These are phyloP conservation scores for Ploettnerulaceae sp. DNA, from an alignment of 2,329 filamentous ascomycete genomes.

Conservation along the genomic window DNA sequence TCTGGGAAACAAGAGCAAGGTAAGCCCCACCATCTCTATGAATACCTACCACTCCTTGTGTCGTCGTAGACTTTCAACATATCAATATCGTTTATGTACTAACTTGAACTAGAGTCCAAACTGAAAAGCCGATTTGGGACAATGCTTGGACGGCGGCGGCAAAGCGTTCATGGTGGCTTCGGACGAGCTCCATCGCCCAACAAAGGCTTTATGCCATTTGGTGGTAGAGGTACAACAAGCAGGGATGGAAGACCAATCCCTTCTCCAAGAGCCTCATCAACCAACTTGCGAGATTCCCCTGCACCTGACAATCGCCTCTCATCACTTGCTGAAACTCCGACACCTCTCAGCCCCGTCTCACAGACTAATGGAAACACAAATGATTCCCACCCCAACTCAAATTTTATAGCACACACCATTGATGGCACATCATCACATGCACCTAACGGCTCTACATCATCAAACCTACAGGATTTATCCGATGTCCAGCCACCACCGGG, in stretches of 20 bases:
- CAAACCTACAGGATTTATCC: constrained; percentile 40
- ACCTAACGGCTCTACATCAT: constrained; percentile 44
- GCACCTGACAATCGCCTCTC: constrained; percentile 44
- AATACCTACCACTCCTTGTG: not conserved
- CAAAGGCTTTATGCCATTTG: constrained; percentile 49
- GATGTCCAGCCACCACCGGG: constrained; percentile 49
- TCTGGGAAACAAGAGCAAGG: constrained; percentile 18
- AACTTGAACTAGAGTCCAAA: constrained; percentile 45
- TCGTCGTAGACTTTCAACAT: constrained; percentile 7
- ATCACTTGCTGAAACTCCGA: constrained; percentile 53
- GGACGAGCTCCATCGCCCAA: constrained; percentile 51
- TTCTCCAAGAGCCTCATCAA: constrained; percentile 55
- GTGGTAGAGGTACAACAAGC: constrained; percentile 51
- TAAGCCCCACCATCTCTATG: not conserved
- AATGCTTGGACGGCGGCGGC: constrained; percentile 60
- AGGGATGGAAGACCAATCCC: constrained; percentile 49
- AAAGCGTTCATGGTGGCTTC: constrained; percentile 61
- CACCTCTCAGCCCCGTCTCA: constrained; percentile 27
- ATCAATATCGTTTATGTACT: constrained; percentile 6
- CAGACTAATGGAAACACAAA: constrained; percentile 28
- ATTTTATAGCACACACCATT: constrained; percentile 33
- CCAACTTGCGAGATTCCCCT: constrained; percentile 50
- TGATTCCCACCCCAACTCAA: constrained; percentile 31
- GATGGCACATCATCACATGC: constrained; percentile 34
- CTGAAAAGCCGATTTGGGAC: constrained; percentile 62